These are phyloP conservation scores for Fusarium heterosporum DNA, from an alignment of 2,329 filamentous ascomycete species.

Conservation along the genomic window DNA sequence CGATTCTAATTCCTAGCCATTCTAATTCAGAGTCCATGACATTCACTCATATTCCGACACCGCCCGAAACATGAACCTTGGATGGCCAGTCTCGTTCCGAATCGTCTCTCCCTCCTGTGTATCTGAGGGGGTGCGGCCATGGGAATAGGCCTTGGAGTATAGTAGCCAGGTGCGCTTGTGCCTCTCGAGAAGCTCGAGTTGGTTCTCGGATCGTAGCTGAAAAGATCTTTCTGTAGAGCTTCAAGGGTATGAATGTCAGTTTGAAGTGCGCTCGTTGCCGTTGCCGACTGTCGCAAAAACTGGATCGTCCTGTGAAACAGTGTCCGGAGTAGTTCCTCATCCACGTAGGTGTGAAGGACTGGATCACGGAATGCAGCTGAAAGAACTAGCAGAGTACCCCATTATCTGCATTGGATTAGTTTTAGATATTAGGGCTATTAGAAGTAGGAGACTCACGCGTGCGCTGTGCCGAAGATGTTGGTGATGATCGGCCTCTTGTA, in stretches of 20 bases:
- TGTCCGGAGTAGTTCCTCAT: slow-evolving; percentile 63
- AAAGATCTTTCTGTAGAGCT: slow-evolving; percentile 62
- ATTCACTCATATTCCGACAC: no score
- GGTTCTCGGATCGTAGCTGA: no score
- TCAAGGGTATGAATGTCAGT: slow-evolving; percentile 81
- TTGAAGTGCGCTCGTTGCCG: slow-evolving; percentile 79
- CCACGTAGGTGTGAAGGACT: slow-evolving; percentile 68
- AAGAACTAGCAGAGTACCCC: slow-evolving; percentile 91
- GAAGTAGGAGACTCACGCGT: slow-evolving; percentile 77
- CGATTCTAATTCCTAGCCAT: no score
- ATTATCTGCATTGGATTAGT: slow-evolving; percentile 85
- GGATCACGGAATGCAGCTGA: slow-evolving; percentile 81
- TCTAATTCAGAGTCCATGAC: no score
- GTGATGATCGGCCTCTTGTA: slow-evolving; percentile 83
- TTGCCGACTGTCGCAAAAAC: slow-evolving; percentile 77
- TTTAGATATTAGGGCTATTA: no score
- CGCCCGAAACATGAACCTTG: no score
- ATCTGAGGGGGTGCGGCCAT: no score
- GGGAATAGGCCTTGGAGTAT: no score
- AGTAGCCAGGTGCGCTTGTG: no score
- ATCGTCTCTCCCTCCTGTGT: no score
- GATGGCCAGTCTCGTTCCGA: no score
- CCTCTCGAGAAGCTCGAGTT: no score
- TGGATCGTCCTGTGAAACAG: slow-evolving; percentile 80
- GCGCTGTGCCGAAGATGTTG: slow-evolving; percentile 95